Conservation (phyloP, 163 green algal genomes). For the Trebouxiophyceae sp. region DNA sequence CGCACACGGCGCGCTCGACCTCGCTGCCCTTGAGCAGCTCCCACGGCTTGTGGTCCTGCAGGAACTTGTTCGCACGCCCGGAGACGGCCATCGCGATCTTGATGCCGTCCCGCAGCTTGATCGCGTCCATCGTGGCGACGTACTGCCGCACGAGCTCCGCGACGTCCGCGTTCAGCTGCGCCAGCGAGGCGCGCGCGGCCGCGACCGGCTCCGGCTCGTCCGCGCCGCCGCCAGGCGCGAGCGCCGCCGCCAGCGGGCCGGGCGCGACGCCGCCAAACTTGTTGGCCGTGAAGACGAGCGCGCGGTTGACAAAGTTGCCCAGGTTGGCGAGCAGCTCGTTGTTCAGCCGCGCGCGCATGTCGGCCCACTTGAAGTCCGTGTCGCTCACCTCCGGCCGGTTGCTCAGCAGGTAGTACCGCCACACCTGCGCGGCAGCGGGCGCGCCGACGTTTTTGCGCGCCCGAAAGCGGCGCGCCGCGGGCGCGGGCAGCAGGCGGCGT, state of each 20-base stretch:
- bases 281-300: conserved; percentile 37
- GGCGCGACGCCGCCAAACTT: not conserved
- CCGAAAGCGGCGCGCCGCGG: no score
- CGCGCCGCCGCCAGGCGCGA: not conserved
- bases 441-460: no score
- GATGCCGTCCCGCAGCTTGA: conserved; percentile 82
- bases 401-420: conserved; percentile 93
- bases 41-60: conserved; percentile 85
- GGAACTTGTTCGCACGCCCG: conserved; percentile 83
- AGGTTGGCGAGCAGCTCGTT: conserved; percentile 93
- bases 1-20: conserved; percentile 51
- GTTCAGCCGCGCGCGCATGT: conserved; percentile 85
- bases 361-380: conserved; percentile 87
- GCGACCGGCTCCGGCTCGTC: no score
- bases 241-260: not conserved
- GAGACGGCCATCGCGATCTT: conserved; percentile 69
- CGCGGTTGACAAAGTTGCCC: conserved; percentile 91
- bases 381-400: conserved; percentile 83
- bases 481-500: no score
- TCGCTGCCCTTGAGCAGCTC: conserved; percentile 60
- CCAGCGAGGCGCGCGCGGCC: conserved; percentile 17
- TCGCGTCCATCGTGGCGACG: conserved; percentile 35
- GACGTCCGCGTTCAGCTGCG: conserved; percentile 45
- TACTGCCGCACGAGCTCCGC: conserved; percentile 36
- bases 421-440: no score